Percentiles rank a stretch among this genome's conserved stretches.
These are phyloP conservation scores for Stagonosporopsis chrysanthemi DNA, from an alignment of 2,329 filamentous ascomycete species.

Conservation along the genomic window DNA sequence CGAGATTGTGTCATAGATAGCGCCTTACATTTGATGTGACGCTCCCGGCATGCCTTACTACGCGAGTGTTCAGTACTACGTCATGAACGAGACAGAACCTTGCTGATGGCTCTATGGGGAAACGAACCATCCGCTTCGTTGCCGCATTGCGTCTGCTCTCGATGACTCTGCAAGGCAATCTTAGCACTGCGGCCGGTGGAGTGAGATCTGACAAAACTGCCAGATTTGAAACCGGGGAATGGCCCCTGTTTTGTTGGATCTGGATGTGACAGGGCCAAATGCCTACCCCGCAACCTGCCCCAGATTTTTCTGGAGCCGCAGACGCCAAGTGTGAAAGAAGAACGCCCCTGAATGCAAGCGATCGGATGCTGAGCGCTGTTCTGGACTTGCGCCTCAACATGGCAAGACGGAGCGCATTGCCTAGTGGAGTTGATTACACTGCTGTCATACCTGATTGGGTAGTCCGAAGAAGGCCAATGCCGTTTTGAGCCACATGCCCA, in stretches of 20 bases:
- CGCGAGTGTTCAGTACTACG: slow-evolving; percentile 21
- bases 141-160: slow-evolving; percentile 27
- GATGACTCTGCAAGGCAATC: slow-evolving; percentile 7
- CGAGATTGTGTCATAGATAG: slow-evolving; percentile 4
- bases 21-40: slow-evolving; percentile 42
- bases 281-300: slow-evolving; percentile 16
- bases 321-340: slow-evolving; percentile 1
- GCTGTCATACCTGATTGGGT: not conserved
- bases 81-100: slow-evolving; percentile 8
- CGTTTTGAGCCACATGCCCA: not conserved
- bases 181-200: slow-evolving; percentile 10
- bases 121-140: slow-evolving; percentile 41
- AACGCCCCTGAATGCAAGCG: not conserved
- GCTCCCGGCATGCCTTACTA: slow-evolving; percentile 43
- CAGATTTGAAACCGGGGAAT: slow-evolving; percentile 25
- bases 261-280: slow-evolving; percentile 1
- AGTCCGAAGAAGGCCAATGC: not conserved
- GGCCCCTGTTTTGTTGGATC: slow-evolving; percentile 22
- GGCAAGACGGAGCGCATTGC: slow-evolving; percentile 11
- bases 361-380: slow-evolving; percentile 5
- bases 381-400: not conserved
- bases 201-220: slow-evolving; percentile 20
- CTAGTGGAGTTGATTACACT: not conserved
- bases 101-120: not conserved
- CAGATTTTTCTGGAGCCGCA: slow-evolving; percentile 9